Percentiles rank a stretch among this genome's conserved stretches.
Conservation (phyloP, 2,329 filamentous ascomycete genomes). For the Tolypocladium sp. region DNA sequence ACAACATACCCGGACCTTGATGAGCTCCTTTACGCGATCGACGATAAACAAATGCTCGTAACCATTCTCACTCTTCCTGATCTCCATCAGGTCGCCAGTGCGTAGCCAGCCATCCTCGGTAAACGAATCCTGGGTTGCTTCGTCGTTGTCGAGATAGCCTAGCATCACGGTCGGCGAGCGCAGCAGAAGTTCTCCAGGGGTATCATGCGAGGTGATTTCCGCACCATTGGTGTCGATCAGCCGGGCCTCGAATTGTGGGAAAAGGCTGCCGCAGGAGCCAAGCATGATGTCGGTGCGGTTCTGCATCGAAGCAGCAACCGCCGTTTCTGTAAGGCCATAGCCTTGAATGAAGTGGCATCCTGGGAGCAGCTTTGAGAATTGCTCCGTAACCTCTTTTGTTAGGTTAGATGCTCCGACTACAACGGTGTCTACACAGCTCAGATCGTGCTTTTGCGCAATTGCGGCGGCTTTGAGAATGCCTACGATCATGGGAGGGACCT, state of each 20-base stretch:
- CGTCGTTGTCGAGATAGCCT: constrained; percentile 73
- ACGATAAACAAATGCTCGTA: constrained; percentile 13
- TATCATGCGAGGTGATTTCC: constrained; percentile 55
- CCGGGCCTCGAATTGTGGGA: constrained; percentile 56
- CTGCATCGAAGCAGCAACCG: constrained; percentile 58
- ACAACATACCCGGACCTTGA: constrained; percentile 41
- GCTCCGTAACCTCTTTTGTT: constrained; percentile 60
- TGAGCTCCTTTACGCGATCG: constrained; percentile 28
- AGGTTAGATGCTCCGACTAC: constrained; percentile 75
- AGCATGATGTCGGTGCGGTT: constrained; percentile 55
- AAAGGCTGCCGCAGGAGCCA: constrained; percentile 62
- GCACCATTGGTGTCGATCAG: constrained; percentile 58
- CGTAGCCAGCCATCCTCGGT: constrained; percentile 14
- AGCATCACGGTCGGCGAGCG: constrained; percentile 62
- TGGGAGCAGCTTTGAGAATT: constrained; percentile 52
- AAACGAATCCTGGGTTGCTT: constrained; percentile 20
- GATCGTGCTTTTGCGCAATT: constrained; percentile 56
- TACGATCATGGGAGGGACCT: constrained; percentile 66
- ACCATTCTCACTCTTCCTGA: constrained; percentile 44
- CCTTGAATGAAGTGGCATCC: constrained; percentile 57
- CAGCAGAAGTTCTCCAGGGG: constrained; percentile 69
- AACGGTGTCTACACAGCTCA: constrained; percentile 55
- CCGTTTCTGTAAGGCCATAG: constrained; percentile 69
- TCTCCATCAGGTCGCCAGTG: constrained; percentile 38
- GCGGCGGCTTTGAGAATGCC: constrained; percentile 58